Conservation (phyloP, 495 filamentous ascomycete species). For the Sordaria brevicollis region DNA sequence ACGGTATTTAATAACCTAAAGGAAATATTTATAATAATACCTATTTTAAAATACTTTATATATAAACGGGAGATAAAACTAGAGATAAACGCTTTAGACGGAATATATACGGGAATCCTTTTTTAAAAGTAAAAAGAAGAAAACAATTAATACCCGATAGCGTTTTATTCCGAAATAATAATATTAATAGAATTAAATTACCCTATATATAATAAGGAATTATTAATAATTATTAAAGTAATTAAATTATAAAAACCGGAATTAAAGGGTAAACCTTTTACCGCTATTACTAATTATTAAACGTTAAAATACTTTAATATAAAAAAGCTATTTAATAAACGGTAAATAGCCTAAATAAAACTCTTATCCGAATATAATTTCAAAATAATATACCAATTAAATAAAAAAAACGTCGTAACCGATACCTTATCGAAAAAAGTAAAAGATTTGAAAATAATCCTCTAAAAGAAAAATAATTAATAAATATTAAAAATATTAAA, state of each 20-base stretch:
- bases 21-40: background rate
- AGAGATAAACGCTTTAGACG: no score
- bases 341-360: background rate
- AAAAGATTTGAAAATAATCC: background rate
- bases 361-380: background rate
- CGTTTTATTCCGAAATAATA: background rate
- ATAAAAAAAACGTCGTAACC: background rate
- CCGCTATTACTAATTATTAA: background rate
- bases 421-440: background rate
- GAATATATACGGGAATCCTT: background rate
- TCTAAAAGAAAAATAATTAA: no score
- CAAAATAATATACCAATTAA: background rate
- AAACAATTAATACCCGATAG: background rate
- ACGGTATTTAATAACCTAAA: background rate
- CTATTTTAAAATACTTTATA: background rate
- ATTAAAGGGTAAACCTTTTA: background rate
- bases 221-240: background rate
- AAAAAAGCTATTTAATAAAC: background rate
- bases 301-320: background rate
- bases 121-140: background rate
- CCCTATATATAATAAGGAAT: no score
- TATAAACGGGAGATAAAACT: background rate
- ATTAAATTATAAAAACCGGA: background rate
- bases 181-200: background rate
- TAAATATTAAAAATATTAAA: no score